Evolutionary conservation across 176 grass and related monocot genomes (phyloP).

Genomic region (Guadua angustifolia): DNA sequence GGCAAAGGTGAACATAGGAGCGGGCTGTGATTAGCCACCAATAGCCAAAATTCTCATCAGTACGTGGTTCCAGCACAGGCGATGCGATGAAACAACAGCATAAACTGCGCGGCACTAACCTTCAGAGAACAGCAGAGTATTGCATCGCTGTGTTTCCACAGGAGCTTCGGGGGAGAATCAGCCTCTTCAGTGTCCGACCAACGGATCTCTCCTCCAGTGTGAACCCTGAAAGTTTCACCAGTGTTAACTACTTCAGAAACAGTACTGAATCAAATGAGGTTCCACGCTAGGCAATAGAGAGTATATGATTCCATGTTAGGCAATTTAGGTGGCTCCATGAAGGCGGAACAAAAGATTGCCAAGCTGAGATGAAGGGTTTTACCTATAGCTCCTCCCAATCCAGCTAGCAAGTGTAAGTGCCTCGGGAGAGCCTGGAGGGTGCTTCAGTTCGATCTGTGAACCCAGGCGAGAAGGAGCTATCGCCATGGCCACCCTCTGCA

Average conservation of each 20-base stretch:
- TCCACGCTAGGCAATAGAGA: not conserved
- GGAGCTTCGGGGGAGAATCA: conserved; percentile 57
- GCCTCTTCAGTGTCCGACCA: conserved; percentile 46
- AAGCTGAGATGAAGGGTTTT: not conserved
- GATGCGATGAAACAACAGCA: not conserved
- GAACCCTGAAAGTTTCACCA: conserved; percentile 55
- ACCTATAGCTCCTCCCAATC: conserved; percentile 87
- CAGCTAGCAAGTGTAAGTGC: conserved; percentile 72
- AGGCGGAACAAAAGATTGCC: not conserved
- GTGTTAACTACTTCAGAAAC: not conserved
- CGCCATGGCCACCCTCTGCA: conserved; percentile 94
- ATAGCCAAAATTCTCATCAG: not conserved
- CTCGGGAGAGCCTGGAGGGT: conserved; percentile 76
- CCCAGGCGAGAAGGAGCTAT: conserved; percentile 68
- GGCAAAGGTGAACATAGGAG: conserved; percentile 76
- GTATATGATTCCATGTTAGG: not conserved
- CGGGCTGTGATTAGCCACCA: conserved; percentile 45
- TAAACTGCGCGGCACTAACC: conserved; percentile 22
- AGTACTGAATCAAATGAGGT: not conserved
- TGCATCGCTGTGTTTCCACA: conserved; percentile 86
- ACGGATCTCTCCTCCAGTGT: conserved; percentile 68
- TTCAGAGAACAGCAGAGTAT: conserved; percentile 90
- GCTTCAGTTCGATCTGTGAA: conserved; percentile 57
- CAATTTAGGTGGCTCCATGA: not conserved
- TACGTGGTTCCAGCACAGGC: not conserved